A percentile compares a stretch with the other conserved stretches of the same genome.
Evolutionary conservation across 164 flowering plant genomes (phyloP).

Genomic region (Annona cherimola): DNA sequence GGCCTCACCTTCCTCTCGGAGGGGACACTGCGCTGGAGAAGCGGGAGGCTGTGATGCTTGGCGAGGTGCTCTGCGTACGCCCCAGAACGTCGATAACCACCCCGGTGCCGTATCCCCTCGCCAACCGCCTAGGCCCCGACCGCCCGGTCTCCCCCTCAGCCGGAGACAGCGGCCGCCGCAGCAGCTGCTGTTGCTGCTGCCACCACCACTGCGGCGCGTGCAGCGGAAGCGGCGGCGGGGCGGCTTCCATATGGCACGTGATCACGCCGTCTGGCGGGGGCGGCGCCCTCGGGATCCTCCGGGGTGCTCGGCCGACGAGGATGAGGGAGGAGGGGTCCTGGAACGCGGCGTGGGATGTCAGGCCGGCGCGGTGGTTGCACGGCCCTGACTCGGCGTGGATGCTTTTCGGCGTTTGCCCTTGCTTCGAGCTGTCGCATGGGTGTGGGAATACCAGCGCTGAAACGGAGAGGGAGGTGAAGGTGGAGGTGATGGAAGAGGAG

Average conservation of each 20-base stretch:
- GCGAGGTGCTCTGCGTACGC: conserved; percentile 50
- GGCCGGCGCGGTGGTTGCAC: conserved; percentile 91
- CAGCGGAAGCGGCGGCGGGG: conserved; percentile 27
- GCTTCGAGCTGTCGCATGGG: conserved; percentile 28
- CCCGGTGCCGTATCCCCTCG: conserved; percentile 21
- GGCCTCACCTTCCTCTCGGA: too few species aligned
- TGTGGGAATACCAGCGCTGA: not conserved
- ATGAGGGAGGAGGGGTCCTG: conserved; percentile 78
- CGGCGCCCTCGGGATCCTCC: conserved; percentile 7
- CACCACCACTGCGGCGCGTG: conserved; percentile 37
- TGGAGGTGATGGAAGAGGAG: not conserved
- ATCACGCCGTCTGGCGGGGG: conserved; percentile 38
- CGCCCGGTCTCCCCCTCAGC: conserved; percentile 12
- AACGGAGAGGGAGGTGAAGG: not conserved
- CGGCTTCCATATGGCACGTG: conserved; percentile 61
- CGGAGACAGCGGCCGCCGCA: conserved; percentile 6
- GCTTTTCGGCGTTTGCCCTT: conserved; percentile 70
- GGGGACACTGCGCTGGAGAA: conserved; percentile 4
- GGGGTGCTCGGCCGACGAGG: conserved; percentile 14
- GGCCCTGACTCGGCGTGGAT: conserved; percentile 82
- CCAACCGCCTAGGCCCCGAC: conserved; percentile 19
- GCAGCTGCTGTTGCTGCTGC: conserved; percentile 12
- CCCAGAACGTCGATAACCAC: conserved; percentile 53
- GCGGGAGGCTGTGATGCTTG: conserved; percentile 50
- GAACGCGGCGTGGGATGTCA: conserved; percentile 76